These are phyloP conservation scores for Aspergillus pseudotamarii DNA, from an alignment of 2,329 filamentous ascomycete species.

Conservation along the genomic window DNA sequence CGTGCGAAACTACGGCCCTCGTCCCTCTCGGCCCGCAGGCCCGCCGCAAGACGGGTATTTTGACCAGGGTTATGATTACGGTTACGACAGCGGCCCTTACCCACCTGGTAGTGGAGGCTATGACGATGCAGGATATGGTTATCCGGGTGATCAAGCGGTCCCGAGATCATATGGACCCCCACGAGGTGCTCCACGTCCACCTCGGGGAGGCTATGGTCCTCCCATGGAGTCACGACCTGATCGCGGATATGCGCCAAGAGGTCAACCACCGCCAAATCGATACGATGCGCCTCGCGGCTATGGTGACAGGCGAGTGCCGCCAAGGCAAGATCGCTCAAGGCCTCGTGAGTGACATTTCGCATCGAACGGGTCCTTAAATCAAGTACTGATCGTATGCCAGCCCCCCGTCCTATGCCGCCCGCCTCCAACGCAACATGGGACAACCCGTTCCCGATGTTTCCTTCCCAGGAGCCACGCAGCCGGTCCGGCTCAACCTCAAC, in stretches of 20 bases:
- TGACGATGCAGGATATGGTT: conserved; percentile 30
- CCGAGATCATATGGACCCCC: conserved; percentile 30
- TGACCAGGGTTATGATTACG: conserved; percentile 29
- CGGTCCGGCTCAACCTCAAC: conserved; percentile 34
- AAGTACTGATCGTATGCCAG: conserved; percentile 27
- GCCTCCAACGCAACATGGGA: conserved; percentile 48
- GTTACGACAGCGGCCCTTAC: conserved; percentile 29
- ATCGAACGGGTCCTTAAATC: not conserved
- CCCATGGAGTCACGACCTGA: conserved; percentile 19
- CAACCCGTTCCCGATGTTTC: conserved; percentile 53
- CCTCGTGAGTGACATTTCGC: conserved; percentile 33
- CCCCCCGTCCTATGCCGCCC: conserved; percentile 35
- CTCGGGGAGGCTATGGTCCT: conserved; percentile 34
- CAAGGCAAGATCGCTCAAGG: conserved; percentile 33
- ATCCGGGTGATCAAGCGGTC: conserved; percentile 29
- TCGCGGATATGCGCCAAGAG: conserved; percentile 28
- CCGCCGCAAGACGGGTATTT: conserved; percentile 30
- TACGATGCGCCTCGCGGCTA: conserved; percentile 30
- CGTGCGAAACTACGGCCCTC: conserved; percentile 33
- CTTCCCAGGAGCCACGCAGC: conserved; percentile 34
- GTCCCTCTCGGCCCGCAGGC: conserved; percentile 24
- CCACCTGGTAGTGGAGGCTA: conserved; percentile 28
- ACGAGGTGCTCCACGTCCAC: conserved; percentile 33
- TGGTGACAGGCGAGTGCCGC: conserved; percentile 33
- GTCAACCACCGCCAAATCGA: conserved; percentile 29